A percentile compares a stretch with the other conserved stretches of the same genome.
These are phyloP conservation scores for Xylaria grammica DNA, from an alignment of 495 filamentous ascomycete species.

Conservation along the genomic window DNA sequence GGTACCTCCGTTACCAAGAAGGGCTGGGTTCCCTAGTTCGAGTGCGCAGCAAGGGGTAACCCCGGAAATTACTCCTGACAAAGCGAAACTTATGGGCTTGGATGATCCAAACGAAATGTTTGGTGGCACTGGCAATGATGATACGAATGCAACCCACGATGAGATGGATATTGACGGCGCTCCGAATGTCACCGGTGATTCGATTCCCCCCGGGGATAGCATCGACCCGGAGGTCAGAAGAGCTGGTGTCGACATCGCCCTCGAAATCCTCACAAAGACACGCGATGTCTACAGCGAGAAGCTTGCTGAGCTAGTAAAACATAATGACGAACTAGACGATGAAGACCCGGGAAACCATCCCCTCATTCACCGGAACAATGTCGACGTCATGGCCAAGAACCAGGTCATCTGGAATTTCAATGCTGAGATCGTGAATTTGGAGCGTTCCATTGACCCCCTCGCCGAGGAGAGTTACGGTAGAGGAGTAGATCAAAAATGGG, in stretches of 20 bases:
- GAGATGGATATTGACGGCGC: background rate
- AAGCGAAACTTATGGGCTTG: no score
- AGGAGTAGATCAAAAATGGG: conserved; percentile 14
- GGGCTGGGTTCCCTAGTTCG: background rate
- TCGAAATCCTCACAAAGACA: conserved; percentile 1
- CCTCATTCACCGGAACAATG: conserved; percentile 26
- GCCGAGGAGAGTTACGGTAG: background rate
- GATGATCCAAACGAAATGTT: background rate
- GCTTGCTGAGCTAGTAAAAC: background rate
- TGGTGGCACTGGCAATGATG: background rate
- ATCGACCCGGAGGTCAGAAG: background rate
- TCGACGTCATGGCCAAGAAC: conserved; percentile 30
- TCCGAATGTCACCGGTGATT: background rate
- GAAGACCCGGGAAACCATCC: conserved; percentile 22
- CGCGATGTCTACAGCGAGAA: conserved; percentile 8
- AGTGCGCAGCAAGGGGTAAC: no score
- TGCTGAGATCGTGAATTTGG: conserved; percentile 23
- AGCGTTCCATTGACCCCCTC: background rate
- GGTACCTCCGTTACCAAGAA: background rate
- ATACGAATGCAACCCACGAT: background rate
- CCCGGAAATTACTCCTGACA: no score
- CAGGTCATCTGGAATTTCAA: conserved; percentile 25
- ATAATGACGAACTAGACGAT: conserved; percentile 22
- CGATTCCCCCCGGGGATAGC: no score
- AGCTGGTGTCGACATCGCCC: background rate